A percentile compares a stretch with the other conserved stretches of the same genome.
These are phyloP conservation scores for Nematodospora anomalae DNA, from an alignment of 1,139 yeast species.

Conservation along the genomic window DNA sequence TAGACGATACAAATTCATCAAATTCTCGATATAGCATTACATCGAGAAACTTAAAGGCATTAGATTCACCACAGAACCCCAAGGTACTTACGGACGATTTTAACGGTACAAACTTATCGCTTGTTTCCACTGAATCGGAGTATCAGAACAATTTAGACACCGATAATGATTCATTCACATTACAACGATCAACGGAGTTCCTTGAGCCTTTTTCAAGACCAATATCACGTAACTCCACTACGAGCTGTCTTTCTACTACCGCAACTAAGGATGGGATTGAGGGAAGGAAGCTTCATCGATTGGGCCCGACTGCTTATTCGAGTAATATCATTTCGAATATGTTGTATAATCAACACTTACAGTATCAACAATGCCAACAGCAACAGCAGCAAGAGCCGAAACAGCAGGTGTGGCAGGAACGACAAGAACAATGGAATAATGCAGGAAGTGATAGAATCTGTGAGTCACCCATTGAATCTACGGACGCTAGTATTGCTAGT, in stretches of 20 bases:
- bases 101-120: conserved; percentile 25
- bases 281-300: conserved; percentile 55
- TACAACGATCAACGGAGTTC: conserved; percentile 7
- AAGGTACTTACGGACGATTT: conserved; percentile 1
- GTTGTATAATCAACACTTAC: conserved; percentile 26
- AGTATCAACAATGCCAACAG: conserved; percentile 7
- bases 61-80: conserved; percentile 5
- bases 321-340: conserved; percentile 34
- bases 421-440: neutral
- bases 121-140: conserved; percentile 28
- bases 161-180: conserved; percentile 3
- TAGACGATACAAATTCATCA: conserved; percentile 12
- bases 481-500: conserved; percentile 9
- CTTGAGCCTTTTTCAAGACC: conserved; percentile 46
- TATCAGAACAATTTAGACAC: conserved; percentile 20
- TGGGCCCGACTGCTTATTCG: conserved; percentile 40
- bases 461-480: conserved; percentile 3
- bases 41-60: conserved; percentile 22
- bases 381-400: neutral
- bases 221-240: conserved; percentile 58
- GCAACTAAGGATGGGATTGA: conserved; percentile 75
- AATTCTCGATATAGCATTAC: conserved; percentile 24
- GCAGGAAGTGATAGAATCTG: neutral
- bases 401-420: conserved; percentile 2
- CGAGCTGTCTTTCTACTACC: conserved; percentile 66